These are phyloP conservation scores for Calamus simplicifolius DNA, from an alignment of 176 grass and related monocot genomes.

Conservation along the genomic window DNA sequence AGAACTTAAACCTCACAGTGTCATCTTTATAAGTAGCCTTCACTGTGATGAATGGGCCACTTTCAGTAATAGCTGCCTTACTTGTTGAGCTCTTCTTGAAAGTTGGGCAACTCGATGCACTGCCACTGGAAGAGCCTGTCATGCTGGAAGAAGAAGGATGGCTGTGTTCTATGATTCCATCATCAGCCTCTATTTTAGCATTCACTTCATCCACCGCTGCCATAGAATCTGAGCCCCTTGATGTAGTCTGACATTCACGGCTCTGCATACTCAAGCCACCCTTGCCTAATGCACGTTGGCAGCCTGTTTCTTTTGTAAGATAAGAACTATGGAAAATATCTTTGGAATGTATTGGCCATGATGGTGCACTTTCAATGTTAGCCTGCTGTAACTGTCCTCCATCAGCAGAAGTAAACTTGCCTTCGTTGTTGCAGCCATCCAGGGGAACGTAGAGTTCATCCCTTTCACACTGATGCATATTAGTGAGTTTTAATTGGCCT, in stretches of 20 bases:
- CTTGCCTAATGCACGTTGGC: background rate
- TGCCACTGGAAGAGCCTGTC: constrained; percentile 31
- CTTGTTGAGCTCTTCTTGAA: constrained; percentile 13
- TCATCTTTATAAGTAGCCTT: constrained; percentile 53
- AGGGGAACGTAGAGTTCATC: constrained; percentile 18
- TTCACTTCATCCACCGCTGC: background rate
- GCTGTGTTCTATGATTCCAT: background rate
- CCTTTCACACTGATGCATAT: constrained; percentile 1
- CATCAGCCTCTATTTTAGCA: constrained; percentile 1
- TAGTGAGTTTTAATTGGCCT: background rate
- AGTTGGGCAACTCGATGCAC: constrained; percentile 26
- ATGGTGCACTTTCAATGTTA: background rate
- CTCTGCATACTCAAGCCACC: background rate
- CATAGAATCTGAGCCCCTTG: background rate
- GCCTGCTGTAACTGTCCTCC: background rate
- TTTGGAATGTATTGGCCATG: background rate
- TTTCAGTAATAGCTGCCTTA: background rate
- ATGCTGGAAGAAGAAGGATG: constrained; percentile 29
- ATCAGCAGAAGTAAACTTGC: constrained; percentile 4
- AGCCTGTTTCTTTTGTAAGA: background rate
- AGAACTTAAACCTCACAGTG: constrained; percentile 33
- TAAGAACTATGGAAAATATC: background rate
- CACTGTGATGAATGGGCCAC: constrained; percentile 18
- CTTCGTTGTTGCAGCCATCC: constrained; percentile 3
- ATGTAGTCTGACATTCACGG: background rate